Conservation (phyloP, 106 monocot species). For the Allium fistulosum region DNA sequence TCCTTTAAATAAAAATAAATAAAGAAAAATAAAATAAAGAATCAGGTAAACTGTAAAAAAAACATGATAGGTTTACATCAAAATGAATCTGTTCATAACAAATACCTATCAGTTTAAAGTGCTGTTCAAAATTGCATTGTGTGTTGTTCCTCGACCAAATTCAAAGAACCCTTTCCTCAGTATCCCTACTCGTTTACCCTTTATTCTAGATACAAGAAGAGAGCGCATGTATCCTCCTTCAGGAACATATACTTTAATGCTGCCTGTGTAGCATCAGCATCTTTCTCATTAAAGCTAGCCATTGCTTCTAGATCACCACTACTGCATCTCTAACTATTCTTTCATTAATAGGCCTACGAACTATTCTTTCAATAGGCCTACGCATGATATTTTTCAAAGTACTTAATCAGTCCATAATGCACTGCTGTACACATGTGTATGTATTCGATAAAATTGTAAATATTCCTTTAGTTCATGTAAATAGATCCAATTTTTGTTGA, state of each 20-base stretch:
- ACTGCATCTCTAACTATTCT: slow-evolving; percentile 67
- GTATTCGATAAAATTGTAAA: no score
- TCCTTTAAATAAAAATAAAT: not conserved
- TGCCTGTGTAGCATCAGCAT: slow-evolving; percentile 37
- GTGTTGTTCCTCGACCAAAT: slow-evolving; percentile 10
- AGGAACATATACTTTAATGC: slow-evolving; percentile 42
- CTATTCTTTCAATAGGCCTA: no score
- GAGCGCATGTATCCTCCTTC: slow-evolving; percentile 47
- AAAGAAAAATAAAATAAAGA: no score
- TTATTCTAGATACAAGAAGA: slow-evolving; percentile 43
- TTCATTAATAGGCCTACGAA: slow-evolving; percentile 53
- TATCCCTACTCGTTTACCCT: slow-evolving; percentile 67
- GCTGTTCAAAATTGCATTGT: slow-evolving; percentile 22
- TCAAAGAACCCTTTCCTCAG: slow-evolving; percentile 40
- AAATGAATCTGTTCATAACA: not conserved
- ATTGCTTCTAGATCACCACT: slow-evolving; percentile 54
- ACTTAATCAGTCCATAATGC: not conserved
- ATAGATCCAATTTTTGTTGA: no score
- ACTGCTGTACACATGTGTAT: no score
- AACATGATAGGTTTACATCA: not conserved
- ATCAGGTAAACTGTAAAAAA: not conserved
- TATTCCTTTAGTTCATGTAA: no score
- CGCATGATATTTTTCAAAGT: not conserved
- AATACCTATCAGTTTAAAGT: slow-evolving; percentile 54
- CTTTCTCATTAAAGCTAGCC: slow-evolving; percentile 46